Evolutionary conservation across 768 basidiomycete genomes (phyloP), one percentile per base, ranked within the genome.

Genomic region (Epithele typhae): DNA sequence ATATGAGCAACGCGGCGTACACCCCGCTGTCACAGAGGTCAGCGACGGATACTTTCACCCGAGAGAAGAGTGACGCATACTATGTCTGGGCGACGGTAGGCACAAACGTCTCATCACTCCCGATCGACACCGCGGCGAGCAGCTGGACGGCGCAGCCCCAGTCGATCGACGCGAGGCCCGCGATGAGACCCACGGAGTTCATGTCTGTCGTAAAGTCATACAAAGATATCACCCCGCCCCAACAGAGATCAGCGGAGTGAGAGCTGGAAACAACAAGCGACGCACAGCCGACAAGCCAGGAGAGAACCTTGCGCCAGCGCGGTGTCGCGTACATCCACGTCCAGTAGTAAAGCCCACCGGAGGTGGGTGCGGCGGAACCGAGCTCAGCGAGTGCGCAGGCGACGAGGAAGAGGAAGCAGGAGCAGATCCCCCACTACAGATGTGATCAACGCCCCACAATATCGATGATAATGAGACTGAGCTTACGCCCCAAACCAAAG

Each of bases 401-500:
- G 24, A 71, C 54, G 46, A 61, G 59, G 36, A 66, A 47, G 32
- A 69, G 61, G 53, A 70, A 62, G 37, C 64, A 35, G 5, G 56
- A 46, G 35, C 63, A 62, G 4, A 68, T 52, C 0, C 61, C 55
- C 71, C 69, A 72, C 64, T 65, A 24, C 3, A 5, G 25, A 15
- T 6, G 3, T 3, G 14, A 5, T n/a, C n/a, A n/a, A 34, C 11
- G 19, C 24, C 12, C 1, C 4, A 23, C 25, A 11, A 21, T n/a
- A 7, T 32, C 19, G 11, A 19, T 2, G 27, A 14, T 7, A 30
- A 30, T 30, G 27, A 18, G 15, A 19, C 2, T 35, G 22, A 3
- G 66, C 76, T 48, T 50, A 80, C 79, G 14, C 83, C 83, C 83
- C 83, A 87, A 10, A 84, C 79, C 77, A 86, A 79, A 1, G 80